phyloP scores from a whole-genome alignment of 257 asterid species.

The Solanum pimpinellifolium region DNA sequence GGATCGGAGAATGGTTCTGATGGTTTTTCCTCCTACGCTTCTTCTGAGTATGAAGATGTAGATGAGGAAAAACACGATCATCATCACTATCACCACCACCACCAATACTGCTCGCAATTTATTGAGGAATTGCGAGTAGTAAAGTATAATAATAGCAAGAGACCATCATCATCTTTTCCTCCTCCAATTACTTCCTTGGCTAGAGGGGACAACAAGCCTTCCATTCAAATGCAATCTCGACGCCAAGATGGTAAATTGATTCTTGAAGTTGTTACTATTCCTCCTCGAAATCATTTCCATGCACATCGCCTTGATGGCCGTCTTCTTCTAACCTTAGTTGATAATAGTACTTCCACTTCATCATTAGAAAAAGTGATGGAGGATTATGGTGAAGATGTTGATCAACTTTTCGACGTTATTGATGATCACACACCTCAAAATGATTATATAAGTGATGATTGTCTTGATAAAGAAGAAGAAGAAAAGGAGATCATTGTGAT shows the following conservation, averaged over 20 bases:
- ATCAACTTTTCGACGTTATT: conserved; percentile 6
- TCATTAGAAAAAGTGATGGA: not conserved
- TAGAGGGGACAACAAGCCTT: conserved; percentile 24
- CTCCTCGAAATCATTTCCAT: conserved; percentile 39
- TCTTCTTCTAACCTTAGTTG: conserved; percentile 43
- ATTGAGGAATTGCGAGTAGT: conserved; percentile 21
- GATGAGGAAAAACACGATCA: conserved; percentile 10
- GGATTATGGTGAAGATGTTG: conserved; percentile 6
- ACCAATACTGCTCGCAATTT: not conserved
- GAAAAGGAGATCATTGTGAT: not conserved
- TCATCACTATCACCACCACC: conserved; percentile 3
- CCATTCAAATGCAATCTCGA: conserved; percentile 50
- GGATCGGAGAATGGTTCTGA: conserved; percentile 91
- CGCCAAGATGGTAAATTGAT: conserved; percentile 58
- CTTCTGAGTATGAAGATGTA: conserved; percentile 18
- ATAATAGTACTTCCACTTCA: not conserved
- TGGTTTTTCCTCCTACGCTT: conserved; percentile 25
- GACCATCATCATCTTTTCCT: conserved; percentile 37
- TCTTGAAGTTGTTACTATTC: conserved; percentile 59
- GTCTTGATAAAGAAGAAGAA: not conserved
- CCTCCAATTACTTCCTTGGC: conserved; percentile 65
- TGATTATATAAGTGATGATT: not conserved
- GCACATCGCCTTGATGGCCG: conserved; percentile 60
- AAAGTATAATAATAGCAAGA: conserved; percentile 25
- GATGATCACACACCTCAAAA: conserved; percentile 1